Percentiles rank a stretch among this genome's conserved stretches.
Evolutionary conservation across 2,329 filamentous ascomycete species (phyloP).

Genomic region (Apiospora kogelbergensis): DNA sequence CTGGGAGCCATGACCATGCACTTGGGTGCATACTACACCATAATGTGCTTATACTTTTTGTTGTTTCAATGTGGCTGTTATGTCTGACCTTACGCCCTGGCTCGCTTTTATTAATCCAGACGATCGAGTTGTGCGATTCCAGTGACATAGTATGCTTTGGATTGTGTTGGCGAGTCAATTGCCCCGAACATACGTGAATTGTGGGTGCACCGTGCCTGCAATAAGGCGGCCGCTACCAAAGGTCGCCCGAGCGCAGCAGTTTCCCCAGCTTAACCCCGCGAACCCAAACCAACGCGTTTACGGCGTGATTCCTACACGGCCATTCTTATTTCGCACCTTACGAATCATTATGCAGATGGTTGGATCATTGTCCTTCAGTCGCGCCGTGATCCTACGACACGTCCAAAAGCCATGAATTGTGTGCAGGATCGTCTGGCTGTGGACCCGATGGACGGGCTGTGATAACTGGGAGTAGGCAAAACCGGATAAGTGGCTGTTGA

Average conservation of each 20-base stretch:
- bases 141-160: background rate
- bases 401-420: background rate
- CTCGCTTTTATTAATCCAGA: background rate
- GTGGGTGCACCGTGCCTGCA: background rate
- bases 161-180: background rate
- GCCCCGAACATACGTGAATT: background rate
- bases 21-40: background rate
- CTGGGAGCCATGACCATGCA: background rate
- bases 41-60: background rate
- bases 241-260: background rate
- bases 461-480: no score
- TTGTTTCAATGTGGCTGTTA: background rate
- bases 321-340: background rate
- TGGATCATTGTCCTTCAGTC: no score
- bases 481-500: no score
- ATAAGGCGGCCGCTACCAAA: background rate
- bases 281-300: background rate
- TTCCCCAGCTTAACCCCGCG: background rate
- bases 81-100: background rate
- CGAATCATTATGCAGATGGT: background rate
- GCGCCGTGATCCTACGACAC: no score
- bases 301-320: background rate
- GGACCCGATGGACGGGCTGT: background rate
- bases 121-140: background rate
- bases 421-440: background rate